A percentile compares a stretch with the other conserved stretches of the same genome.
Evolutionary conservation across 2,329 filamentous ascomycete genomes (phyloP).

Genomic region (Pseudocercospora fijiensis): DNA sequence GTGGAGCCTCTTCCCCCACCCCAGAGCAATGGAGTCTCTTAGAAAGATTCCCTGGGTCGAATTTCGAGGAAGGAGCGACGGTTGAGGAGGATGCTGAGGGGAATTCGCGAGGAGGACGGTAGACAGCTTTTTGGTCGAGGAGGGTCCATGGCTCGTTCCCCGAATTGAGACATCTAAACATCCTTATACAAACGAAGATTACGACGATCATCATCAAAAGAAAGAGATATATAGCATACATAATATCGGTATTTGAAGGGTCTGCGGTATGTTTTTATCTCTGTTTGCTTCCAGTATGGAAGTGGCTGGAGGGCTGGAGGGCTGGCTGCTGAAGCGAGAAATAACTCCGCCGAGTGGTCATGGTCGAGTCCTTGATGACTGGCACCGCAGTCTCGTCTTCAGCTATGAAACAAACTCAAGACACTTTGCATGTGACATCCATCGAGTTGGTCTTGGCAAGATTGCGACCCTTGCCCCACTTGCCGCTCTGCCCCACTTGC

Average conservation of each 20-base stretch:
- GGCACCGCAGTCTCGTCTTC: too few relatives aligned
- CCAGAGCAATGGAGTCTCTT: conserved; percentile 12
- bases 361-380: too few relatives aligned
- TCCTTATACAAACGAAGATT: background rate
- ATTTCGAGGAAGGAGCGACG: background rate
- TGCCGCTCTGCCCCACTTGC: background rate
- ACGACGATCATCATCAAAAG: background rate
- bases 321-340: too few relatives aligned
- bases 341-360: too few relatives aligned
- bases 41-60: background rate
- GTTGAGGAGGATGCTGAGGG: background rate
- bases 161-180: background rate
- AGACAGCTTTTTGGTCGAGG: background rate
- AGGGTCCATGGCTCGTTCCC: background rate
- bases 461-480: background rate
- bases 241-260: background rate
- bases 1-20: conserved; percentile 68
- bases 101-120: background rate
- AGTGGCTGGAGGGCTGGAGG: too few relatives aligned
- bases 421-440: background rate
- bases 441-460: background rate
- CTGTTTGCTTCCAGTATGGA: too few relatives aligned
- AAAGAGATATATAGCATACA: background rate
- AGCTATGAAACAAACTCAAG: background rate
- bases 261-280: background rate